These are phyloP conservation scores for Fusarium napiforme DNA, from an alignment of 2,329 filamentous ascomycete genomes.

Conservation along the genomic window DNA sequence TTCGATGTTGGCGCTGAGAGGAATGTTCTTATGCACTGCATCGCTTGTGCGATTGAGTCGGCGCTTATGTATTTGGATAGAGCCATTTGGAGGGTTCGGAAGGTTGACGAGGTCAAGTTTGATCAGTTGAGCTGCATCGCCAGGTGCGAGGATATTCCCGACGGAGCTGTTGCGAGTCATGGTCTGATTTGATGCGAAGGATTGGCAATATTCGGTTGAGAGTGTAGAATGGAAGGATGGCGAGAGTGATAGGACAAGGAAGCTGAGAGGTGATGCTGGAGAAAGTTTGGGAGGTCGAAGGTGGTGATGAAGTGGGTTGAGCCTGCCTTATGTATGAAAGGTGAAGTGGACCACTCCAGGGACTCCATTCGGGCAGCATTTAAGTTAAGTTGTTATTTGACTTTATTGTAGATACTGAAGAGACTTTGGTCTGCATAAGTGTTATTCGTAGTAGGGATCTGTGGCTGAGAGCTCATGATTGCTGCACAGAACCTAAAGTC, in stretches of 20 bases:
- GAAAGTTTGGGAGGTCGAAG: not conserved
- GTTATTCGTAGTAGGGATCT: not conserved
- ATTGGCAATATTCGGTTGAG: no score
- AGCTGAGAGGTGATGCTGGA: not conserved
- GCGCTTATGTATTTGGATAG: not conserved
- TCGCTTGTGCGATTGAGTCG: not conserved
- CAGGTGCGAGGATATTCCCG: not conserved
- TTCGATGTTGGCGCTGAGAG: not conserved
- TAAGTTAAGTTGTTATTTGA: not conserved
- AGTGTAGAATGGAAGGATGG: no score
- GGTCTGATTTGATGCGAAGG: not conserved
- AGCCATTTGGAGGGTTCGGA: not conserved
- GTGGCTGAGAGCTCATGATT: not conserved
- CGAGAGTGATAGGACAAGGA: no score
- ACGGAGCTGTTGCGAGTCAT: not conserved
- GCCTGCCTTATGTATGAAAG: not conserved
- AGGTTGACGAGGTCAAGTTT: not conserved
- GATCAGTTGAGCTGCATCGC: not conserved
- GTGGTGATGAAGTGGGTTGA: not conserved
- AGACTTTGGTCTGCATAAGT: not conserved
- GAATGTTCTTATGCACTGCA: not conserved
- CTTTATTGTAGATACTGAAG: not conserved
- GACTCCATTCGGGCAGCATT: not conserved
- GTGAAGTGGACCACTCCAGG: not conserved
- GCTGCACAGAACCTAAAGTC: not conserved